Percentiles rank a stretch among this genome's conserved stretches.
Conservation (phyloP, 2,329 filamentous ascomycete genomes). For the Cladosporium sp. region DNA sequence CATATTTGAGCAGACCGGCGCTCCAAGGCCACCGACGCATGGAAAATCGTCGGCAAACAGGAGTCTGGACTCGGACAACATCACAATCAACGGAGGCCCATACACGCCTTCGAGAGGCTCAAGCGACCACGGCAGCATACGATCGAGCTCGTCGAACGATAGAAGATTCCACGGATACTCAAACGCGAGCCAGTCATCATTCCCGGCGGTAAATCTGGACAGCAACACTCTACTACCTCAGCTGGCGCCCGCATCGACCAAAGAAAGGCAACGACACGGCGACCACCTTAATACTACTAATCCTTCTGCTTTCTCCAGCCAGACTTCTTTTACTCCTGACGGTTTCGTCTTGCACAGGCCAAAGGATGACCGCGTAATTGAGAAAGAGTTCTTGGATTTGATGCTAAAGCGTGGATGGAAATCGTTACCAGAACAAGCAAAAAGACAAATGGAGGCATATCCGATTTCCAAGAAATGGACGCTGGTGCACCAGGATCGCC, state of each 20-base stretch:
- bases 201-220: conserved; percentile 46
- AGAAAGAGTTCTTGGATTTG: conserved; percentile 86
- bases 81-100: conserved; percentile 56
- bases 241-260: conserved; percentile 42
- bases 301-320: conserved; percentile 51
- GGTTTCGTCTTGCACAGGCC: conserved; percentile 70
- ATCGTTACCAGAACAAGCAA: conserved; percentile 90
- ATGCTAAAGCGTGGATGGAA: conserved; percentile 99
- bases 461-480: conserved; percentile 97
- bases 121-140: conserved; percentile 64
- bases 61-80: conserved; percentile 45
- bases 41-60: conserved; percentile 27
- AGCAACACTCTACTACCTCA: conserved; percentile 43
- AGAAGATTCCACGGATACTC: conserved; percentile 49
- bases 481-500: conserved; percentile 87
- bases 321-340: conserved; percentile 52
- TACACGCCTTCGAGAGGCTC: conserved; percentile 34
- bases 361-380: conserved; percentile 78
- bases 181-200: conserved; percentile 52
- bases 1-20: conserved; percentile 41
- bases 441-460: conserved; percentile 94
- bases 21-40: conserved; percentile 25
- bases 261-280: conserved; percentile 40
- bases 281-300: conserved; percentile 46
- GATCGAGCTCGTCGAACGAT: conserved; percentile 63